Conservation (phyloP, 202 grass and related monocot genomes). For the Saccharum hybrid region DNA sequence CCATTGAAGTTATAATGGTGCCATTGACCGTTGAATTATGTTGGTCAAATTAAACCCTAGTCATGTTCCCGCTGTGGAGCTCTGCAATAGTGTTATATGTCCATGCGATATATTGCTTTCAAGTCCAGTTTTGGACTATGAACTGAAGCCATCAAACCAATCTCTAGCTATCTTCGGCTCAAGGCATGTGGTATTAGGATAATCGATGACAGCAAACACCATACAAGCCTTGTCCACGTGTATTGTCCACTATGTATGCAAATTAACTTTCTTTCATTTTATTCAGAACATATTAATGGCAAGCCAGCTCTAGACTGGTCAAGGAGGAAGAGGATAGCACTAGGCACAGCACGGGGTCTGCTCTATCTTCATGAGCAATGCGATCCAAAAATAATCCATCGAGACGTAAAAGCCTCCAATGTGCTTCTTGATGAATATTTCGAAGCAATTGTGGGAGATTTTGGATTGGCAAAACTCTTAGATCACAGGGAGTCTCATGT, state of each 20-base stretch:
- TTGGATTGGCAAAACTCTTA: constrained; percentile 91
- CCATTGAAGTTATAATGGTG: background rate
- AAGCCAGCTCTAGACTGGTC: constrained; percentile 90
- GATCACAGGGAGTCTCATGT: constrained; percentile 96
- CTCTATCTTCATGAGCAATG: constrained; percentile 94
- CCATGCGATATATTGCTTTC: background rate
- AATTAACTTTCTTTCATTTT: constrained; percentile 26
- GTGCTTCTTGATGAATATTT: constrained; percentile 98
- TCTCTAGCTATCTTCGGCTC: constrained; percentile 7
- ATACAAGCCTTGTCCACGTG: background rate
- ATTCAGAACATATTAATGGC: constrained; percentile 72
- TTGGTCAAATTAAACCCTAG: constrained; percentile 33
- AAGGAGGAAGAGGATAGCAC: constrained; percentile 86
- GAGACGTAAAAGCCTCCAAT: constrained; percentile 97
- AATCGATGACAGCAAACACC: background rate
- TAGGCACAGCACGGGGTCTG: constrained; percentile 85
- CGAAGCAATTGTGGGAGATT: constrained; percentile 96
- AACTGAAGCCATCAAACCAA: constrained; percentile 18
- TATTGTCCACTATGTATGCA: constrained; percentile 2
- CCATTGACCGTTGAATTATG: background rate
- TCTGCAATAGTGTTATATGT: background rate
- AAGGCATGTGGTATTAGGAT: constrained; percentile 2
- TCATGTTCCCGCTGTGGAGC: constrained; percentile 4
- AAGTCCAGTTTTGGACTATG: constrained; percentile 30
- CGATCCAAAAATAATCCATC: constrained; percentile 95